Evolutionary conservation across 768 basidiomycete species (phyloP), one percentile per base, ranked within the genome.

Genomic region (Hortiboletus campestris): DNA sequence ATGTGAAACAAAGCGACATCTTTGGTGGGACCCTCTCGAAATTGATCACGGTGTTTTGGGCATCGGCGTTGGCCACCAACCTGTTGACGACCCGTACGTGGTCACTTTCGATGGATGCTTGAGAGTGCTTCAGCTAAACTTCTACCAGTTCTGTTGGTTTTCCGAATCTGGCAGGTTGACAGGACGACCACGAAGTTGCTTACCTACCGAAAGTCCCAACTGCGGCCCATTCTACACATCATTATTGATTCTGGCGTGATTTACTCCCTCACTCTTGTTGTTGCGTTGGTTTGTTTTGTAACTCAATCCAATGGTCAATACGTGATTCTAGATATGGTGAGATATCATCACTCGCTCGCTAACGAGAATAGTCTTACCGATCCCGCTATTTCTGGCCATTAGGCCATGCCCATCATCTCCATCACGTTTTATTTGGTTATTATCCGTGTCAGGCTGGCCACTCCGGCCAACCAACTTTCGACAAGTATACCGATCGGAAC

Each of bases 381-480:
- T 7, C 20, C 9, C 5, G 32, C 6, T n/a, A 25, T 22, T 31
- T 9, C 17, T 49, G 29, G 5, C 2, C 22, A 51, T 28, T 13
- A 51, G 49, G 17, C 25, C 31, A 43, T 41, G 51, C 51, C 60
- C 4, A 59, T 59, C 40, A 61, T 61, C 17, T 53, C 57, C 22
- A 61, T 61, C 51, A 40, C 51, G 19, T 61, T 56, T 43, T 61
- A 61, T 46, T 50, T 49, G 48, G 47, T 59, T 6, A 59, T 59
- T 8, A 49, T 61, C 31, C 53, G 47, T 2, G 49, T 59, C 17
- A 44, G 53, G 31, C 14, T 55, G 12, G 12, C 39, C 13, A 31
- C 41, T 28, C 50, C 39, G 20, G 7, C 28, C 12, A 55, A 12
- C 6, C 44, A 42, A 13, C 0, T 25, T 25, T 25, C 11, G 14